phyloP scores from a whole-genome alignment of 441 rosid genomes.

The Pelargonium cotyledonis region DNA sequence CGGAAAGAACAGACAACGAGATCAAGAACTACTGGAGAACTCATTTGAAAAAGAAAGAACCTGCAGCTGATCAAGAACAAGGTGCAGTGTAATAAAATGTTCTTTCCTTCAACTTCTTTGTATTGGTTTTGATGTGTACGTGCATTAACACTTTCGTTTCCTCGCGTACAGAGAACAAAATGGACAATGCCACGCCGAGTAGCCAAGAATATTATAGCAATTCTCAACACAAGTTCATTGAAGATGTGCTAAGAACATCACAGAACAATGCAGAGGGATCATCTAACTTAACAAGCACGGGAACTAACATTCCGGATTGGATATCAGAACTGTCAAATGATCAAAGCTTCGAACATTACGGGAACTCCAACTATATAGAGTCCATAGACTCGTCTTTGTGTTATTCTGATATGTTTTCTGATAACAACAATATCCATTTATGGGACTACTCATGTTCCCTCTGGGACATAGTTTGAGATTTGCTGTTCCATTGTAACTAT shows the following conservation, averaged over 20 bases:
- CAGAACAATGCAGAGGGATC: slow-evolving; percentile 14
- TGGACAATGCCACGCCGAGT: slow-evolving; percentile 13
- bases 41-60: slow-evolving; percentile 44
- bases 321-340: slow-evolving; percentile 33
- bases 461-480: slow-evolving; percentile 40
- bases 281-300: slow-evolving; percentile 24
- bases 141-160: not conserved
- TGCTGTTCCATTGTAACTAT: slow-evolving; percentile 3
- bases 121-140: not conserved
- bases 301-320: slow-evolving; percentile 48
- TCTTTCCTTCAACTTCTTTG: slow-evolving; percentile 1
- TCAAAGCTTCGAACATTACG: slow-evolving; percentile 19
- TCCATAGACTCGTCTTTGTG: slow-evolving; percentile 21
- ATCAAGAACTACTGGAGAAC: slow-evolving; percentile 79
- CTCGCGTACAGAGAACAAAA: slow-evolving; percentile 13
- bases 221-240: slow-evolving; percentile 12
- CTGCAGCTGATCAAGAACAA: slow-evolving; percentile 29
- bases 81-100: slow-evolving; percentile 24
- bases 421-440: slow-evolving; percentile 25
- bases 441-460: slow-evolving; percentile 37
- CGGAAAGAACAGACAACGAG: slow-evolving; percentile 77
- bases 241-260: slow-evolving; percentile 18
- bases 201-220: slow-evolving; percentile 18
- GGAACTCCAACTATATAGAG: slow-evolving; percentile 20
- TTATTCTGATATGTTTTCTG: slow-evolving; percentile 28